These are phyloP conservation scores for Tylopilus cervinicoccineus DNA, from an alignment of 768 basidiomycete genomes.

Conservation along the genomic window DNA sequence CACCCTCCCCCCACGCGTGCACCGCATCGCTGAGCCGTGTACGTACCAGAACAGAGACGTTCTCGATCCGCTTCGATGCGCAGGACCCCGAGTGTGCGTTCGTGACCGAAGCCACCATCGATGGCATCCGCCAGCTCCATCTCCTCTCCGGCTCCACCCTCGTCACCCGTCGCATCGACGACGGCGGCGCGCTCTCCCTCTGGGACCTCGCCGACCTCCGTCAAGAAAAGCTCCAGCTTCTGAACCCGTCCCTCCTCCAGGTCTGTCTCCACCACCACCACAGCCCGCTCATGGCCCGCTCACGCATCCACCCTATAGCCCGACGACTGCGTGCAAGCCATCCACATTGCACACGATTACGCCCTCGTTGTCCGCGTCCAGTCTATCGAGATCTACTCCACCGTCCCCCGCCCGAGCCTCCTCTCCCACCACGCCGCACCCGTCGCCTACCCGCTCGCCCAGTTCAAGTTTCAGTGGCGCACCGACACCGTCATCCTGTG, in stretches of 20 bases:
- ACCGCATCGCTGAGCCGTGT: not conserved
- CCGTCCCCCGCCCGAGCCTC: constrained; percentile 23
- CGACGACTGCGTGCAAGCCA: constrained; percentile 41
- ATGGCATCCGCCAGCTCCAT: constrained; percentile 33
- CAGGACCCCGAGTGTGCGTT: constrained; percentile 37
- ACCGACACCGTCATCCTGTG: constrained; percentile 48
- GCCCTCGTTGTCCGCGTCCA: constrained; percentile 43
- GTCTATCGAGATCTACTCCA: constrained; percentile 41
- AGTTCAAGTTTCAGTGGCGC: constrained; percentile 52
- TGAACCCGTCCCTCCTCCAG: constrained; percentile 32
- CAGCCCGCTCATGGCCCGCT: not conserved
- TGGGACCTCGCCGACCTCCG: constrained; percentile 34
- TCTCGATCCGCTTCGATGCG: constrained; percentile 37
- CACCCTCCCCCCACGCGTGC: not conserved
- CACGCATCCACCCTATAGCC: constrained; percentile 1
- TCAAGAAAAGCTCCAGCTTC: constrained; percentile 32
- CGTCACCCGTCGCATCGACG: constrained; percentile 33
- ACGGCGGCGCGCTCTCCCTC: constrained; percentile 30
- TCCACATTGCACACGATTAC: constrained; percentile 40
- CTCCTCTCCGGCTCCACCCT: constrained; percentile 36
- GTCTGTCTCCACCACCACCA: constrained; percentile 16
- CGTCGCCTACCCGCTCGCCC: constrained; percentile 41
- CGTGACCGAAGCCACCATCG: constrained; percentile 28
- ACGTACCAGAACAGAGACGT: constrained; percentile 37
- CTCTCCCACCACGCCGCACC: constrained; percentile 12